A percentile compares a stretch with the other conserved stretches of the same genome.
Evolutionary conservation across 164 flowering plant species (phyloP).

Genomic region (Amborella trichopoda): DNA sequence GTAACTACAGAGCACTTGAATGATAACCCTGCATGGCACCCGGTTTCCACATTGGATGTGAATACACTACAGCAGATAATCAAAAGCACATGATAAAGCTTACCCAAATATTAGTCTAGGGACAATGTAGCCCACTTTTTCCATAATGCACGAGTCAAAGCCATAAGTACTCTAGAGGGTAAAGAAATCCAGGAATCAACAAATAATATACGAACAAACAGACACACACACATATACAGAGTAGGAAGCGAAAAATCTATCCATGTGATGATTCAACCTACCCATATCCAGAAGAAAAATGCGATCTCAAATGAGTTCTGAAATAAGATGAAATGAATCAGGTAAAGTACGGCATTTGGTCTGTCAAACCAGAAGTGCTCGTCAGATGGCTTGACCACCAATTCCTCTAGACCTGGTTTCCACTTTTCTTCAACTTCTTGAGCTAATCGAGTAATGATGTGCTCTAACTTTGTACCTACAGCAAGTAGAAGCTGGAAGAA

Average conservation of each 20-base stretch:
- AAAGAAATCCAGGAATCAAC: background rate
- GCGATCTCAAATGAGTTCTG: conserved; percentile 3
- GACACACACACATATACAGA: too few relatives aligned
- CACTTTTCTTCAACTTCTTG: conserved; percentile 1
- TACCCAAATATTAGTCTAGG: conserved; percentile 15
- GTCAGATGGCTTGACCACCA: conserved; percentile 4
- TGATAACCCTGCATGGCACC: conserved; percentile 5
- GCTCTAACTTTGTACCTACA: conserved; percentile 2
- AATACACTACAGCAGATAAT: too few relatives aligned
- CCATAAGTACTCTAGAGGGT: conserved; percentile 3
- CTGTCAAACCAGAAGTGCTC: conserved; percentile 2
- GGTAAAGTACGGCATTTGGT: background rate
- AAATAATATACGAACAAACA: background rate
- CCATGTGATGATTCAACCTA: too few relatives aligned
- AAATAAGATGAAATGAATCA: conserved; percentile 3
- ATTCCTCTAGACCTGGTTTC: background rate
- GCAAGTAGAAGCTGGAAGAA: conserved; percentile 4
- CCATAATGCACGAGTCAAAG: conserved; percentile 10
- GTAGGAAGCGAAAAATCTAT: too few relatives aligned
- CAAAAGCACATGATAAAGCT: background rate
- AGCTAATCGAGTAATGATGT: conserved; percentile 3
- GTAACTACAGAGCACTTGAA: conserved; percentile 13
- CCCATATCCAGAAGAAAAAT: conserved; percentile 1
- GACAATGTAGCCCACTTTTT: conserved; percentile 1
- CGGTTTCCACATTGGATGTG: too few relatives aligned